phyloP scores from a whole-genome alignment of 2,329 filamentous ascomycete genomes.

The Fusarium solani-melongenae region DNA sequence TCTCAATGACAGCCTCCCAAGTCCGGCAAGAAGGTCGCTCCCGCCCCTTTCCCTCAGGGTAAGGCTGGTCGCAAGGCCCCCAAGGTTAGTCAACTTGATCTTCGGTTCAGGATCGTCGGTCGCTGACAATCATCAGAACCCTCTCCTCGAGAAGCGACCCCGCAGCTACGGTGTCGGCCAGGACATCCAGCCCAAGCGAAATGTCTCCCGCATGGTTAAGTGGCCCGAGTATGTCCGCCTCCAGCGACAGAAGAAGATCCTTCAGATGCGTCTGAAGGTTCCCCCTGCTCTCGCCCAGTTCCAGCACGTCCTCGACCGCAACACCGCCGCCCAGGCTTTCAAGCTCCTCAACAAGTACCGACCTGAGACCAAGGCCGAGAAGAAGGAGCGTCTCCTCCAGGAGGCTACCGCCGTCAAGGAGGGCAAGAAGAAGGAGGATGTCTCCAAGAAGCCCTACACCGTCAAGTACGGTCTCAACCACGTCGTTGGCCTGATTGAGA shows the following conservation, averaged over 20 bases:
- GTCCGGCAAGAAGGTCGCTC: slow-evolving; percentile 95
- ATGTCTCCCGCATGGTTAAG: slow-evolving; percentile 98
- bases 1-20: slow-evolving; percentile 99
- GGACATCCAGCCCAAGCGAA: slow-evolving; percentile 96
- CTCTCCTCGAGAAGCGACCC: slow-evolving; percentile 97
- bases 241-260: slow-evolving; percentile 93
- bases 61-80: slow-evolving; percentile 96
- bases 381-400: slow-evolving; percentile 99
- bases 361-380: slow-evolving; percentile 98
- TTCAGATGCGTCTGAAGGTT: slow-evolving; percentile 98
- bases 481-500: slow-evolving; percentile 96
- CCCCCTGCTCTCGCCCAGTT: slow-evolving; percentile 98
- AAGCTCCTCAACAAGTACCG: slow-evolving; percentile 99
- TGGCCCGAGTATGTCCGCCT: slow-evolving; percentile 99
- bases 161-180: slow-evolving; percentile 99
- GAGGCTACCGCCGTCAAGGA: slow-evolving; percentile 98
- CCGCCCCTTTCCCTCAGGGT: slow-evolving; percentile 94
- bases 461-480: slow-evolving; percentile 99
- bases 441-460: slow-evolving; percentile 99
- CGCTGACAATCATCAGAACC: slow-evolving; percentile 74
- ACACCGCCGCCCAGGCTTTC: slow-evolving; percentile 96
- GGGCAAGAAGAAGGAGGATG: slow-evolving; percentile 99
- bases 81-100: slow-evolving; percentile 78
- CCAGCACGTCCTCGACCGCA: slow-evolving; percentile 95
- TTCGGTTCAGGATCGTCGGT: background rate